Evolutionary conservation across 2,329 filamentous ascomycete species (phyloP), one percentile per base, ranked within the genome.

Genomic region (Clarireedia monteithiana): DNA sequence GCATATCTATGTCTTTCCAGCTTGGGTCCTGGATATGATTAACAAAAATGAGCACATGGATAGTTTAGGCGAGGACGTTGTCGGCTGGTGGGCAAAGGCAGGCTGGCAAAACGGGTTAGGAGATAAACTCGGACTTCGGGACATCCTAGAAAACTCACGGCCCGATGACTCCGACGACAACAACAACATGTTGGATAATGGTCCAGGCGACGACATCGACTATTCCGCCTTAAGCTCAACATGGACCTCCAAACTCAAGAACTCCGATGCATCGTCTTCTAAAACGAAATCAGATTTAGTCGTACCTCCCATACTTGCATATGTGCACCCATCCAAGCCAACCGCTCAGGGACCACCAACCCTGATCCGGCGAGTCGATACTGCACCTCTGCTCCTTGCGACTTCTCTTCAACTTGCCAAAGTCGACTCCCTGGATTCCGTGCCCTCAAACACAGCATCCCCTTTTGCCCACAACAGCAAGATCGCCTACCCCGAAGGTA

Each of bases 61-160:
- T 65, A 95, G 86, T 55, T 84, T 99, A 48, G 88, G 88, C 34
- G 92, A 97, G 70, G 92, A 97, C 66, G 83, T 96, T 5, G 77
- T 97, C 15, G 91, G 91, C 6, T 96, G 89, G 88, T 96, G 91
- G 91, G 89, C 91, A 36, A 97, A 97, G 70, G 84, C 92, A 0
- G 84, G 85, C 54, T 99, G 94, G 94, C 91, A 97, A 70, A 77
- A 81, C 3, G 88, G 89, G 0, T 75, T 96, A 3, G 82, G 81
- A 0, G 82, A 87, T 51, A 96, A 95, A 71, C 77, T 97, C 6
- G 81, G 84, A 1, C 74, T 96, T 52, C 75, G 81, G 50, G 77
- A 85, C 46, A 80, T 92, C 4, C 76, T 94, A 50, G 76, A 79
- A 14, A 75, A 68, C 57, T 69, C 69, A 52, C 62, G 70, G 7